Conservation (phyloP, 1,139 yeast species). For the Pichia sp. region DNA sequence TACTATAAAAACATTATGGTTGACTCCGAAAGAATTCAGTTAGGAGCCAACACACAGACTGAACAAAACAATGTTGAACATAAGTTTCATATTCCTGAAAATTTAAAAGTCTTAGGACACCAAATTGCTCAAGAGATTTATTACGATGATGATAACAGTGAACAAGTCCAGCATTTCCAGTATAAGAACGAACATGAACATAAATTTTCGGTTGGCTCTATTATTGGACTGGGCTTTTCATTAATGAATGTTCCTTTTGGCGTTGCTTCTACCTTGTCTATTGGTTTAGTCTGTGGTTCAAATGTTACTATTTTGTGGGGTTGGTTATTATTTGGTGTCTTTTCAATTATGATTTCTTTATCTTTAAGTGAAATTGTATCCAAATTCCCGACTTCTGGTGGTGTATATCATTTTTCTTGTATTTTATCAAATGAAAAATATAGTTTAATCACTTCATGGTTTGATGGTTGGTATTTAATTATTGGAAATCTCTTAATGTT, state of each 20-base stretch:
- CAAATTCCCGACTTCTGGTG: constrained; percentile 69
- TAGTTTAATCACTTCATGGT: constrained; percentile 57
- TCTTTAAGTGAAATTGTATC: constrained; percentile 68
- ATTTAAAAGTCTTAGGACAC: constrained; percentile 17
- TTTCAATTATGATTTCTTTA: constrained; percentile 55
- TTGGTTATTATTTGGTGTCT: constrained; percentile 57
- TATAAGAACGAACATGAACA: constrained; percentile 65
- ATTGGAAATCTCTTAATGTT: constrained; percentile 76
- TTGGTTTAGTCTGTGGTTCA: constrained; percentile 66
- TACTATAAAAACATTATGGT: too few relatives aligned
- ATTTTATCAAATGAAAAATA: constrained; percentile 54
- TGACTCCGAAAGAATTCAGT: not conserved
- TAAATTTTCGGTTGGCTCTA: constrained; percentile 58
- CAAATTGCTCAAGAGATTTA: constrained; percentile 26
- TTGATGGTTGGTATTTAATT: constrained; percentile 67
- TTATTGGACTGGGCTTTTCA: constrained; percentile 69
- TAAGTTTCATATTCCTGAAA: constrained; percentile 13
- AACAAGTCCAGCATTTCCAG: constrained; percentile 60
- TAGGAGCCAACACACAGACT: not conserved
- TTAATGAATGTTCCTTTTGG: constrained; percentile 78
- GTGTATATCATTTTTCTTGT: constrained; percentile 71
- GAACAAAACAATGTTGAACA: not conserved
- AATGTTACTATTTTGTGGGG: constrained; percentile 68
- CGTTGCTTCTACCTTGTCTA: constrained; percentile 62
- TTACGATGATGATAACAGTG: constrained; percentile 43